These are phyloP conservation scores for Extremus antarcticus DNA, from an alignment of 495 filamentous ascomycete species.

Conservation along the genomic window DNA sequence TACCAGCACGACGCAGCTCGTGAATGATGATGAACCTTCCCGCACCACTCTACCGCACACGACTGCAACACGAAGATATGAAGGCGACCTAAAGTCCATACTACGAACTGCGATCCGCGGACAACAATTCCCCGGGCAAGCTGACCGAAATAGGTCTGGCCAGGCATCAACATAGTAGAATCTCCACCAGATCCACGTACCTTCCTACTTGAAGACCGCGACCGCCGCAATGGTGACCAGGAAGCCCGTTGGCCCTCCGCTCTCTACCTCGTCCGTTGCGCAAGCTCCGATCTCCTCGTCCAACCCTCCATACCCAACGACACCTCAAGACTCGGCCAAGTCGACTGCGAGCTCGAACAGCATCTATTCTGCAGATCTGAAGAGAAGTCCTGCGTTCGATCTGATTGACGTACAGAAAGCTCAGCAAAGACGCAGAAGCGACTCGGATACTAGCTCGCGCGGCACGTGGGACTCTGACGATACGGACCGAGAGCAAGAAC, in stretches of 20 bases:
- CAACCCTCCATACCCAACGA: constrained; percentile 17
- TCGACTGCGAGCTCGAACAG: constrained; percentile 13
- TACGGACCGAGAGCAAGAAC: constrained; percentile 4
- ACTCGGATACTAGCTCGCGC: constrained; percentile 13
- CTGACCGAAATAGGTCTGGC: background rate
- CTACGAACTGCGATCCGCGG: too few relatives aligned
- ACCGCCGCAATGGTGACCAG: constrained; percentile 17
- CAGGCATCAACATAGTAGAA: background rate
- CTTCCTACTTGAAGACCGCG: background rate
- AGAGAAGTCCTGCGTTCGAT: constrained; percentile 15
- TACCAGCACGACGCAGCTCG: too few relatives aligned
- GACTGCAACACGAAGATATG: too few relatives aligned
- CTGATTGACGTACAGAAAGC: constrained; percentile 17
- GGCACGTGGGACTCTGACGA: constrained; percentile 19
- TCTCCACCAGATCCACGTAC: background rate
- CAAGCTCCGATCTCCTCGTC: background rate
- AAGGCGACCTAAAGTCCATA: too few relatives aligned
- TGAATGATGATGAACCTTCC: too few relatives aligned
- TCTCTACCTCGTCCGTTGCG: background rate
- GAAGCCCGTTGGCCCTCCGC: constrained; percentile 12
- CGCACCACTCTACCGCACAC: too few relatives aligned
- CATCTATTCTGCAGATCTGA: constrained; percentile 18
- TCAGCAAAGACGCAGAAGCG: constrained; percentile 10
- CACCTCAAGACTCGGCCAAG: constrained; percentile 9
- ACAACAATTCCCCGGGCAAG: too few relatives aligned